Percentiles rank a stretch among this genome's conserved stretches.
These are phyloP conservation scores for Pouteria campechiana DNA, from an alignment of 179 eudicot species.

Conservation along the genomic window DNA sequence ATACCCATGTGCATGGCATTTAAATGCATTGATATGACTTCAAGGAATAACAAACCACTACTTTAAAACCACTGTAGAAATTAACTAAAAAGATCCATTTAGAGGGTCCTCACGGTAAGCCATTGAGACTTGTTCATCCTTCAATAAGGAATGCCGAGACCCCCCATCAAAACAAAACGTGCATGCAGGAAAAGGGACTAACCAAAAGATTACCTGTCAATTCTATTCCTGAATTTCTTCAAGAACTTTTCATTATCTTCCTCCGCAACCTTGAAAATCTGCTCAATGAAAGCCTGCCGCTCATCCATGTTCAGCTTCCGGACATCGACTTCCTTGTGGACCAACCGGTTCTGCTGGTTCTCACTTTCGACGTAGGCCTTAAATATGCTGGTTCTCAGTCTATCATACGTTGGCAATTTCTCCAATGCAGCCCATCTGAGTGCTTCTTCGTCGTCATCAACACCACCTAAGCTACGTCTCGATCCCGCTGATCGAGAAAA, in stretches of 20 bases:
- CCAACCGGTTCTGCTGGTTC: constrained; percentile 9
- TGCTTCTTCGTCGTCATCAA: constrained; percentile 46
- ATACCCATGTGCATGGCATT: too few species aligned
- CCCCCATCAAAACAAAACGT: too few species aligned
- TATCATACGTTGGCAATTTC: constrained; percentile 37
- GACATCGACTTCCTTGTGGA: constrained; percentile 40
- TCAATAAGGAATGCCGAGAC: too few species aligned
- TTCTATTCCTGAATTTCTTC: constrained; percentile 29
- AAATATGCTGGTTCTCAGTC: constrained; percentile 33
- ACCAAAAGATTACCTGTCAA: constrained; percentile 26
- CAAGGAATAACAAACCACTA: too few species aligned
- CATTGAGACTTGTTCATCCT: too few species aligned
- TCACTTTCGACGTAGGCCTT: constrained; percentile 11
- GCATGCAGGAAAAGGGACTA: too few species aligned
- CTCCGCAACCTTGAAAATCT: constrained; percentile 37
- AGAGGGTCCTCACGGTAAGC: too few species aligned
- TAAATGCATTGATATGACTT: too few species aligned
- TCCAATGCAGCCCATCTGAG: constrained; percentile 51
- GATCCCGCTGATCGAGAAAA: constrained; percentile 1
- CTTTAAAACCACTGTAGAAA: too few species aligned
- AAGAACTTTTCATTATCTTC: constrained; percentile 46
- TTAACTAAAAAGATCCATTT: too few species aligned
- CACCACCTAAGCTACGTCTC: constrained; percentile 12
- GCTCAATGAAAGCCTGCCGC: constrained; percentile 26
- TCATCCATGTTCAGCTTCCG: constrained; percentile 29